Evolutionary conservation across 345 rosid genomes (phyloP).

Genomic region (Salix viminalis): DNA sequence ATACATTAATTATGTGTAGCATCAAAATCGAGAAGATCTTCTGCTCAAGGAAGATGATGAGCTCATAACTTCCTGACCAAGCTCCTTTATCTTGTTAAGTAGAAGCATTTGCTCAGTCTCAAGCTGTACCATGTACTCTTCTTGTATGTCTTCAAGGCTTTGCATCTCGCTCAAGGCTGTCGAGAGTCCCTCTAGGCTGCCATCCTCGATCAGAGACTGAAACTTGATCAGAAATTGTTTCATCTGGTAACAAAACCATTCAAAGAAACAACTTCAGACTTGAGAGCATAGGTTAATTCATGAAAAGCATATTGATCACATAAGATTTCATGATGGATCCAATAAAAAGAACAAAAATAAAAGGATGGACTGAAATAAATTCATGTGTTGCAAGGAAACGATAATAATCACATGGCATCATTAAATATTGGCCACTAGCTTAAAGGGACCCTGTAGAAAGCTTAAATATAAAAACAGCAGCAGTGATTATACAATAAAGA

Average conservation of each 20-base stretch:
- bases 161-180: slow-evolving; percentile 66
- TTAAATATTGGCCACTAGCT: too few species aligned
- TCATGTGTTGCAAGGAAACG: neutral
- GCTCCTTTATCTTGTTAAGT: slow-evolving; percentile 79
- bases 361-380: neutral
- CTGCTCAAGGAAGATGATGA: slow-evolving; percentile 47
- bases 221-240: slow-evolving; percentile 58
- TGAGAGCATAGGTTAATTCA: neutral
- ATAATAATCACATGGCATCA: neutral
- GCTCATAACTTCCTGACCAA: slow-evolving; percentile 70
- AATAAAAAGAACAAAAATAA: neutral
- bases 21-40: slow-evolving; percentile 35
- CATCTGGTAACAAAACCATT: slow-evolving; percentile 38
- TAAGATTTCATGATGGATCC: neutral
- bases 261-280: neutral
- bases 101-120: slow-evolving; percentile 83
- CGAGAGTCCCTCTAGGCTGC: slow-evolving; percentile 54
- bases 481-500: neutral
- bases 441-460: neutral
- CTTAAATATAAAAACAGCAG: neutral
- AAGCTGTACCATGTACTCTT: slow-evolving; percentile 74
- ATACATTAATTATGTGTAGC: neutral
- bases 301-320: neutral
- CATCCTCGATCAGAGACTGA: slow-evolving; percentile 56
- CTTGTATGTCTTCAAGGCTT: slow-evolving; percentile 64